phyloP scores from a whole-genome alignment of 257 asterid genomes.

The Anisodus tanguticus region DNA sequence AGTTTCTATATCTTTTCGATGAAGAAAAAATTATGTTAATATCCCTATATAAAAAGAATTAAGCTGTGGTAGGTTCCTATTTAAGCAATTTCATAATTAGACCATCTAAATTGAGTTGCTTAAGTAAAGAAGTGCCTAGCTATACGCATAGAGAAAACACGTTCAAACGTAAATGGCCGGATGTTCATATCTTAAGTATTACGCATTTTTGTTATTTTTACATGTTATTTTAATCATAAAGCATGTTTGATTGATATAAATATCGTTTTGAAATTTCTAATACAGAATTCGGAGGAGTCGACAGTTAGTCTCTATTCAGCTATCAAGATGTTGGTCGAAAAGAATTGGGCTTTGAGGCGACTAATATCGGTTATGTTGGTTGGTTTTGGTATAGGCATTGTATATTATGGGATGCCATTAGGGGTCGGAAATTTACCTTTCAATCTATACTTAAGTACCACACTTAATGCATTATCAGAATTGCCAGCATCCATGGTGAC shows the following conservation, averaged over 20 bases:
- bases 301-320: constrained; percentile 50
- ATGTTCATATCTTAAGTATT: background rate
- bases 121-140: background rate
- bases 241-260: background rate
- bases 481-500: constrained; percentile 60
- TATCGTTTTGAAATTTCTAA: background rate
- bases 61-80: too few species aligned
- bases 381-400: constrained; percentile 63
- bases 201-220: background rate
- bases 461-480: constrained; percentile 62
- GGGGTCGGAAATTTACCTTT: constrained; percentile 55
- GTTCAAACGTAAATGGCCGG: too few species aligned
- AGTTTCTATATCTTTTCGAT: background rate
- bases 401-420: constrained; percentile 80
- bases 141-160: too few species aligned
- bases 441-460: constrained; percentile 57
- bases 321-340: constrained; percentile 44
- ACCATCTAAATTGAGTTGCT: background rate
- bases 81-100: too few species aligned
- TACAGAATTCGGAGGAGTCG: constrained; percentile 17
- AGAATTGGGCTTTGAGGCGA: constrained; percentile 55
- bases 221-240: background rate
- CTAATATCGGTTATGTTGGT: constrained; percentile 52
- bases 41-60: too few species aligned
- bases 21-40: too few species aligned